A percentile compares a stretch with the other conserved stretches of the same genome.
These are phyloP conservation scores for Angomonas desouzai DNA, from an alignment of 208 protist genomes.

Conservation along the genomic window DNA sequence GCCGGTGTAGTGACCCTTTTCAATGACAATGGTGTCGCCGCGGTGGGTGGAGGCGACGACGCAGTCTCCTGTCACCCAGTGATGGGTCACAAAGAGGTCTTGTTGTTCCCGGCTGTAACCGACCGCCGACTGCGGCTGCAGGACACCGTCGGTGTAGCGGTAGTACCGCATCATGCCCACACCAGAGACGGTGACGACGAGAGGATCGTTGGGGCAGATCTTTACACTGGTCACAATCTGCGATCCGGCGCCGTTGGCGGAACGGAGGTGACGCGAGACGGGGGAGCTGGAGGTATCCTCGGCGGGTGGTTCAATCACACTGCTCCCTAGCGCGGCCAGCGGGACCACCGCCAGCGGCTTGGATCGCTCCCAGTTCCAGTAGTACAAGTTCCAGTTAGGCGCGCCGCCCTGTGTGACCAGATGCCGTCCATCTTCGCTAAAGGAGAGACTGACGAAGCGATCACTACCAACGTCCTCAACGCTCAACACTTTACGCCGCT, in stretches of 20 bases:
- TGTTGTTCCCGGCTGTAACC: slow-evolving; percentile 47
- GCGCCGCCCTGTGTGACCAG: slow-evolving; percentile 84
- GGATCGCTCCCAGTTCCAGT: slow-evolving; percentile 91
- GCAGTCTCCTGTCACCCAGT: slow-evolving; percentile 82
- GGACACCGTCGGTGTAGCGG: slow-evolving; percentile 80
- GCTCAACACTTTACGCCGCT: slow-evolving; percentile 81
- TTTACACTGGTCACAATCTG: slow-evolving; percentile 61
- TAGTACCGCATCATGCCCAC: slow-evolving; percentile 90
- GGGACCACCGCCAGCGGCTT: slow-evolving; percentile 75
- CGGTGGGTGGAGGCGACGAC: slow-evolving; percentile 83
- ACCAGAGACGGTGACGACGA: slow-evolving; percentile 87
- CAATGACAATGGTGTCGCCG: slow-evolving; percentile 83
- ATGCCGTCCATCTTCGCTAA: slow-evolving; percentile 84
- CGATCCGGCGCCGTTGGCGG: background rate
- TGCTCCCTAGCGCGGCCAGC: slow-evolving; percentile 14
- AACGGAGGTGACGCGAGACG: background rate
- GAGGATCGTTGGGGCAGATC: slow-evolving; percentile 85
- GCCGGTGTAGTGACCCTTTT: slow-evolving; percentile 53
- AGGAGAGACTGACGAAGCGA: slow-evolving; percentile 73
- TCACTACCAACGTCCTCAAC: slow-evolving; percentile 73
- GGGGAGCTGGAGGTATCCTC: background rate
- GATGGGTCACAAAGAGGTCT: slow-evolving; percentile 88
- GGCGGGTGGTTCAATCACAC: background rate
- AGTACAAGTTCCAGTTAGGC: slow-evolving; percentile 79
- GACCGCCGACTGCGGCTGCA: slow-evolving; percentile 63